These are phyloP conservation scores for Fusarium pseudoanthophilum DNA, from an alignment of 2,329 filamentous ascomycete species.

Conservation along the genomic window DNA sequence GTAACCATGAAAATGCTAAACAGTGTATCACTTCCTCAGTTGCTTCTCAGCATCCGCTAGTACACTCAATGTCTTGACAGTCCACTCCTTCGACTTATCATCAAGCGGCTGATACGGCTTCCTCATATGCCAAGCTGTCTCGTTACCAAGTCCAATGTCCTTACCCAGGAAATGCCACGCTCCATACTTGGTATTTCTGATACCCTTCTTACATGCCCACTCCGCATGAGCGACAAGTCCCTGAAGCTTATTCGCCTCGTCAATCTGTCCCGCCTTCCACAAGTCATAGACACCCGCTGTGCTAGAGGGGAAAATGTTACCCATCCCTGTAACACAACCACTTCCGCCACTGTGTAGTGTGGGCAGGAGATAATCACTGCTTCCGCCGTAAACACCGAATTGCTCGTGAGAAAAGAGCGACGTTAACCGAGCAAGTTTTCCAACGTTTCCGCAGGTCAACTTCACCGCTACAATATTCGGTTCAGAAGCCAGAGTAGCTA, in stretches of 20 bases:
- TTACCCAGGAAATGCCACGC: conserved; percentile 56
- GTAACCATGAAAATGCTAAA: accelerated
- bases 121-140: conserved; percentile 54
- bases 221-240: conserved; percentile 58
- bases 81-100: conserved; percentile 55
- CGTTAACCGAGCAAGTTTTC: conserved; percentile 71
- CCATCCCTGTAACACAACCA: conserved; percentile 58
- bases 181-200: conserved; percentile 59
- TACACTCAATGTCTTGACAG: conserved; percentile 53
- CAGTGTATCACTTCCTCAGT: neutral
- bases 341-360: conserved; percentile 53
- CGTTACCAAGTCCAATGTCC: conserved; percentile 49
- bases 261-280: conserved; percentile 51
- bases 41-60: conserved; percentile 49
- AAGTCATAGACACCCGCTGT: conserved; percentile 55
- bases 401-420: conserved; percentile 51
- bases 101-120: conserved; percentile 55
- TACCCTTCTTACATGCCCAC: conserved; percentile 61
- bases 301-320: conserved; percentile 58
- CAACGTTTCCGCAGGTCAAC: conserved; percentile 75
- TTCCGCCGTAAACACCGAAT: conserved; percentile 57
- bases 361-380: conserved; percentile 56
- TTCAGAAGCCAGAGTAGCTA: conserved; percentile 68
- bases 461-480: conserved; percentile 76
- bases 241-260: conserved; percentile 55